Conservation (phyloP, 2,329 filamentous ascomycete genomes). For the Arthroderma sp. region DNA sequence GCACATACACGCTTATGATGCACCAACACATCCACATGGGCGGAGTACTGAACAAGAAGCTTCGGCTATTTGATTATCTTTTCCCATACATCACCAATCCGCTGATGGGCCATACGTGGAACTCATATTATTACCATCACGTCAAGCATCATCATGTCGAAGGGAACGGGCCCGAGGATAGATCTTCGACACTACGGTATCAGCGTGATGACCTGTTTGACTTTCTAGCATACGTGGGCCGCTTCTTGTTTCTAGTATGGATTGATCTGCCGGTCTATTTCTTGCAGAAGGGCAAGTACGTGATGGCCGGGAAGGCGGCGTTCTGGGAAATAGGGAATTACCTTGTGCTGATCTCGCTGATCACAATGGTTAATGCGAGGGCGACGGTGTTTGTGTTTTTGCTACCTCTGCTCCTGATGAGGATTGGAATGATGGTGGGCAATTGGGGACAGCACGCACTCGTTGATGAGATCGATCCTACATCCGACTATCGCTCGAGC, state of each 20-base stretch:
- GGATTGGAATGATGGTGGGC: slow-evolving; percentile 64
- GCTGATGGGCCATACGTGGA: slow-evolving; percentile 73
- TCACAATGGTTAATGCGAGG: slow-evolving; percentile 40
- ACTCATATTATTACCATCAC: slow-evolving; percentile 75
- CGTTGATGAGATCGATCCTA: slow-evolving; percentile 60
- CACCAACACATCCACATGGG: slow-evolving; percentile 74
- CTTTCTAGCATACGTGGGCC: slow-evolving; percentile 59
- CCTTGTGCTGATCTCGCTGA: slow-evolving; percentile 35
- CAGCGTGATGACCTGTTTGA: slow-evolving; percentile 56
- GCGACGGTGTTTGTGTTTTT: slow-evolving; percentile 55
- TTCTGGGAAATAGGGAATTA: slow-evolving; percentile 53
- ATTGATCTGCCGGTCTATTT: slow-evolving; percentile 66
- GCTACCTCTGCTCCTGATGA: slow-evolving; percentile 53
- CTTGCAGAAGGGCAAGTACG: slow-evolving; percentile 46
- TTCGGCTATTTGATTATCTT: slow-evolving; percentile 45
- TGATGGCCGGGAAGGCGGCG: slow-evolving; percentile 43
- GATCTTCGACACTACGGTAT: slow-evolving; percentile 64
- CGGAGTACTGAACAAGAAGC: slow-evolving; percentile 50
- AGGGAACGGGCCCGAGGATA: slow-evolving; percentile 63
- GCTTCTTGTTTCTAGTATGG: slow-evolving; percentile 65
- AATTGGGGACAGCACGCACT: slow-evolving; percentile 80
- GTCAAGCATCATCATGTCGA: slow-evolving; percentile 79
- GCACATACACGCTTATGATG: slow-evolving; percentile 68
- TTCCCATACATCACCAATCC: slow-evolving; percentile 68
- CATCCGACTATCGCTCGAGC: slow-evolving; percentile 67